phyloP scores from a whole-genome alignment of 768 basidiomycete genomes.

The Tulasnella sp. region DNA sequence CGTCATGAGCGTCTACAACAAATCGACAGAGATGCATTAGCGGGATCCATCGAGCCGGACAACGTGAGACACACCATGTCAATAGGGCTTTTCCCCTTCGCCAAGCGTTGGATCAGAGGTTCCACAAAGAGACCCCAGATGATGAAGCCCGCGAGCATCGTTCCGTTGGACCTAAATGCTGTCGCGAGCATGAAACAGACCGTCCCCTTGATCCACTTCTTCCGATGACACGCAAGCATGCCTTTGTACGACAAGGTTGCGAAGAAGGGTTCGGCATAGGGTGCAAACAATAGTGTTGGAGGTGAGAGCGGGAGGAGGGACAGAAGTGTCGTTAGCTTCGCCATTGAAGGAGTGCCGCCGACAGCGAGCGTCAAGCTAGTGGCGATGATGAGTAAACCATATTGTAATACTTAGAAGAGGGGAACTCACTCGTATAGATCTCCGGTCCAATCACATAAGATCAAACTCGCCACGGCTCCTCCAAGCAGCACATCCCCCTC shows the following conservation, averaged over 20 bases:
- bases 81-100: too few relatives aligned
- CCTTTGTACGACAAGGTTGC: conserved; percentile 75
- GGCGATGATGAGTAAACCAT: neutral
- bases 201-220: conserved; percentile 55
- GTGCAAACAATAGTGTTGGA: conserved; percentile 61
- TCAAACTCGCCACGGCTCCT: conserved; percentile 5
- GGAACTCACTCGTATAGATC: conserved; percentile 31
- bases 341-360: conserved; percentile 54
- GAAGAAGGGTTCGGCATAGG: conserved; percentile 85
- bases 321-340: conserved; percentile 58
- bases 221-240: conserved; percentile 54
- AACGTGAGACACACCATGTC: neutral
- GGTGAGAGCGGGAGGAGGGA: conserved; percentile 82
- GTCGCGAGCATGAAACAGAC: conserved; percentile 61
- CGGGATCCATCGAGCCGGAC: neutral
- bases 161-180: conserved; percentile 71
- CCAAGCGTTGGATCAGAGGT: conserved; percentile 45
- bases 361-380: conserved; percentile 52
- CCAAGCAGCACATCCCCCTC: conserved; percentile 33
- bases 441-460: conserved; percentile 26
- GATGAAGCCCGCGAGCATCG: conserved; percentile 72
- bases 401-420: neutral
- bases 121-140: conserved; percentile 64
- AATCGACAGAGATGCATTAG: neutral
- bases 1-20: neutral